Conservation (phyloP, 2,329 filamentous ascomycete genomes). For the Chaetomium sp. region DNA sequence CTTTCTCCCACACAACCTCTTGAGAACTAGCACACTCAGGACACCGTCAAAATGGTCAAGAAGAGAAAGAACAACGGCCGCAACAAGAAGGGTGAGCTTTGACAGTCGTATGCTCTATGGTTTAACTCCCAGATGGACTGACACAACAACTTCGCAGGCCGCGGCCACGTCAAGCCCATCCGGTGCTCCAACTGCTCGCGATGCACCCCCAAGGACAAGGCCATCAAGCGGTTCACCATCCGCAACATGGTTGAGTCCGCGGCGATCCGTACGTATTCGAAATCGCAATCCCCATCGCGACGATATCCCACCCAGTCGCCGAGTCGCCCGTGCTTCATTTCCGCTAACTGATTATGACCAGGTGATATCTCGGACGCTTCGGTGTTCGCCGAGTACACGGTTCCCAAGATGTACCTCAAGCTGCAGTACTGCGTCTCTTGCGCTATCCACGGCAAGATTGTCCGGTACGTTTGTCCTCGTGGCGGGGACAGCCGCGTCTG, state of each 20-base stretch:
- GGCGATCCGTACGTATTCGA: constrained; percentile 84
- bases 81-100: constrained; percentile 38
- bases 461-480: constrained; percentile 80
- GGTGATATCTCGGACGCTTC: constrained; percentile 99
- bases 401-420: constrained; percentile 99
- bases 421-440: constrained; percentile 99
- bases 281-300: neutral
- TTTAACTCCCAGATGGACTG: constrained; percentile 6
- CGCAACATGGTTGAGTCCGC: constrained; percentile 99
- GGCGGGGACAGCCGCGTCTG: constrained; percentile 58
- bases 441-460: constrained; percentile 99
- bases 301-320: neutral
- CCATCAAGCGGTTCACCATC: constrained; percentile 99
- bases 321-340: neutral
- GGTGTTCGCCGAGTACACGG: constrained; percentile 98
- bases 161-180: constrained; percentile 99
- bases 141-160: constrained; percentile 49
- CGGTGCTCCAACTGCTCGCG: constrained; percentile 73
- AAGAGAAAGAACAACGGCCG: constrained; percentile 62
- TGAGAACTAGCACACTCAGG: constrained; percentile 43
- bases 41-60: constrained; percentile 69
- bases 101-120: neutral
- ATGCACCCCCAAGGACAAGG: constrained; percentile 99
- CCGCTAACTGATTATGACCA: constrained; percentile 45
- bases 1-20: constrained; percentile 34